Base-by-base conservation (phyloP, 2,329 filamentous ascomycete genomes). In the Sporothrix mexicana region DNA sequence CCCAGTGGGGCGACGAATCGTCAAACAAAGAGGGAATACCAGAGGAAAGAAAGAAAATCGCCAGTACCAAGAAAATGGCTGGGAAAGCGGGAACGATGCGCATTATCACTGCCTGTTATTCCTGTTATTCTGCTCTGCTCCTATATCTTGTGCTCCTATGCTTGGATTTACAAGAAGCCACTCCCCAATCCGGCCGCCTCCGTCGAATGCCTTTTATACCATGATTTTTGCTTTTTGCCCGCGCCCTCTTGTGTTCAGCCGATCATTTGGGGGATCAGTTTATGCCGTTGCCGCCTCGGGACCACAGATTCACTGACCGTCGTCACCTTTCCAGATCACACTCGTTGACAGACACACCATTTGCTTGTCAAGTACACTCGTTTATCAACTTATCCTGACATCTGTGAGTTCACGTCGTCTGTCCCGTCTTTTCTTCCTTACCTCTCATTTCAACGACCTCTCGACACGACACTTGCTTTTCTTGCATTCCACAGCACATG, bases 281-380 rank as follows among this genome's bases (percentile, higher is more conserved):
- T 73, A 79, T 79, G 77, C 77, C 62, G 72, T 71, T 45, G 47
- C 12, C 47, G 25, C n/a, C 64, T 69, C 41, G 30, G 59, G 66
- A 66, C 68, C 71, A 69, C 70, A 74, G 73, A 73, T 49, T 72
- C 59, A 73, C 78, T 78, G 74, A 77, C 75, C 67, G 71, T 73
- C 53, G 59, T 68, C 55, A 45, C 45, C 53, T 20, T 41, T 64
- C 71, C 73, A 79, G 78, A 80, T 74, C 77, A 85, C 86, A 80
- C 82, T 88, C 85, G 78, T 88, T 87, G 84, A 85, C 82, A 74
- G 61, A 83, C 76, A 25, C 69, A 72, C 17, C 74, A 36, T 41
- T 77, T 80, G 77, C 80, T 80, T 83, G 86, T 88, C 87, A 88
- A 87, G 83, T 88, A 87, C 87, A 87, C 83, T 89, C 87, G 83